Evolutionary conservation across 2,329 filamentous ascomycete species (phyloP).

Genomic region (Nakataea oryzae): DNA sequence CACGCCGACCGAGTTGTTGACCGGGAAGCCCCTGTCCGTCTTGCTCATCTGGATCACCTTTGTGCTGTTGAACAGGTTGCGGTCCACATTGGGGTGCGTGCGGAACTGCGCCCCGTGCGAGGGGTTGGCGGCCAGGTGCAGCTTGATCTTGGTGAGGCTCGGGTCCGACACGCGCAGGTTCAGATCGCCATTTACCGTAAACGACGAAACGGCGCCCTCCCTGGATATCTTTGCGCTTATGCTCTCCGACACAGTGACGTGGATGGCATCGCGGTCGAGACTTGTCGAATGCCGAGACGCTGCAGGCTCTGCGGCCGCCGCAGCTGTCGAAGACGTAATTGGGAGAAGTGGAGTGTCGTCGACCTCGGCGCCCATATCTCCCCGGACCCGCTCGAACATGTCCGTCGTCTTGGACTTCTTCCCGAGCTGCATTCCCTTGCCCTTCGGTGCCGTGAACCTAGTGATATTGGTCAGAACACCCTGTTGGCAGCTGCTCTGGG

Average conservation of each 20-base stretch:
- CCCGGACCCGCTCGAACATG: constrained; percentile 92
- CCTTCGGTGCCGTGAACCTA: constrained; percentile 59
- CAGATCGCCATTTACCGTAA: constrained; percentile 85
- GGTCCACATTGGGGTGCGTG: constrained; percentile 95
- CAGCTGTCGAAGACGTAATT: constrained; percentile 35
- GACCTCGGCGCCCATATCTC: constrained; percentile 77
- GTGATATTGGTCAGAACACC: constrained; percentile 4
- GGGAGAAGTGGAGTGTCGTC: constrained; percentile 68
- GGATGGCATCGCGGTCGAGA: constrained; percentile 72
- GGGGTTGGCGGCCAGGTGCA: constrained; percentile 65
- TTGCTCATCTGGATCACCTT: constrained; percentile 89
- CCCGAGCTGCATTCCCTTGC: constrained; percentile 97
- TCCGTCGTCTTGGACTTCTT: constrained; percentile 98
- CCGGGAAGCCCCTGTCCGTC: constrained; percentile 76
- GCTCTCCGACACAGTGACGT: constrained; percentile 79
- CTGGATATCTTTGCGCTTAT: constrained; percentile 82
- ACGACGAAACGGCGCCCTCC: constrained; percentile 76
- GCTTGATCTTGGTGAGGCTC: constrained; percentile 82
- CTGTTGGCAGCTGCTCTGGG: background rate
- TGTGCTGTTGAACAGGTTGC: constrained; percentile 69
- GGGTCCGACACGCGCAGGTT: constrained; percentile 84
- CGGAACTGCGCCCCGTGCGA: constrained; percentile 84
- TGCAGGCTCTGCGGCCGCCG: constrained; percentile 39
- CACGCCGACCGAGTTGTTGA: constrained; percentile 88
- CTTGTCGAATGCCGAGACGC: constrained; percentile 51